phyloP scores from a whole-genome alignment of 2,329 filamentous ascomycete genomes.

The Penicillium aurantiogriseum region DNA sequence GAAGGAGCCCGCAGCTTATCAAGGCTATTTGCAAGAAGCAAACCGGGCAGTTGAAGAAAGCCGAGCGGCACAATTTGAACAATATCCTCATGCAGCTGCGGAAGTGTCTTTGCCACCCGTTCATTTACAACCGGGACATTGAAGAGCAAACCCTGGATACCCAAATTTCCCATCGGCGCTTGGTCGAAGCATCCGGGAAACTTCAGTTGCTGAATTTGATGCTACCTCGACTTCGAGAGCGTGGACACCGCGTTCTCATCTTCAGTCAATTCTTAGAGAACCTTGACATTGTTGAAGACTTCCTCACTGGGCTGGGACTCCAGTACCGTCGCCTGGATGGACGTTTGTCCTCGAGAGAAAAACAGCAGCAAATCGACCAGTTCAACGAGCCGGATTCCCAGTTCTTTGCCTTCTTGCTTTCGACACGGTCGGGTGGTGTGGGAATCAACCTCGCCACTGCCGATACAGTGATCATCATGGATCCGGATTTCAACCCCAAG shows the following conservation, averaged over 20 bases:
- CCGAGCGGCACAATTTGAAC: constrained; percentile 77
- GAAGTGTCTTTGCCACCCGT: constrained; percentile 93
- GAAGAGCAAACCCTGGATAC: constrained; percentile 72
- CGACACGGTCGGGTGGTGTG: constrained; percentile 90
- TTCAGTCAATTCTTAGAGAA: constrained; percentile 93
- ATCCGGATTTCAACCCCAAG: constrained; percentile 96
- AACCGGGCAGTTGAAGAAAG: constrained; percentile 59
- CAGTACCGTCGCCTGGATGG: constrained; percentile 81
- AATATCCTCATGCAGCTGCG: constrained; percentile 95
- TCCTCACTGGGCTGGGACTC: constrained; percentile 72
- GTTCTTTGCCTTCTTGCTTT: constrained; percentile 87
- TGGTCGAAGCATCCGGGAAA: constrained; percentile 90
- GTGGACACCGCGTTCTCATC: constrained; percentile 85
- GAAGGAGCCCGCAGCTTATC: constrained; percentile 86
- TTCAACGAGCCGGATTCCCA: constrained; percentile 83
- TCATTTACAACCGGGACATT: constrained; percentile 85
- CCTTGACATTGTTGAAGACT: constrained; percentile 89
- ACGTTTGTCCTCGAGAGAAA: constrained; percentile 74
- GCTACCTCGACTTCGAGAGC: constrained; percentile 79
- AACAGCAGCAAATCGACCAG: constrained; percentile 89
- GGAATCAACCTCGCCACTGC: constrained; percentile 97
- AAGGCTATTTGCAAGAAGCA: constrained; percentile 74
- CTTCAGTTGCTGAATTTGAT: constrained; percentile 79
- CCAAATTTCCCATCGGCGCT: constrained; percentile 67
- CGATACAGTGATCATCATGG: constrained; percentile 95